Conservation (phyloP, 345 rosid genomes). For the Streptanthus diversifolius region DNA sequence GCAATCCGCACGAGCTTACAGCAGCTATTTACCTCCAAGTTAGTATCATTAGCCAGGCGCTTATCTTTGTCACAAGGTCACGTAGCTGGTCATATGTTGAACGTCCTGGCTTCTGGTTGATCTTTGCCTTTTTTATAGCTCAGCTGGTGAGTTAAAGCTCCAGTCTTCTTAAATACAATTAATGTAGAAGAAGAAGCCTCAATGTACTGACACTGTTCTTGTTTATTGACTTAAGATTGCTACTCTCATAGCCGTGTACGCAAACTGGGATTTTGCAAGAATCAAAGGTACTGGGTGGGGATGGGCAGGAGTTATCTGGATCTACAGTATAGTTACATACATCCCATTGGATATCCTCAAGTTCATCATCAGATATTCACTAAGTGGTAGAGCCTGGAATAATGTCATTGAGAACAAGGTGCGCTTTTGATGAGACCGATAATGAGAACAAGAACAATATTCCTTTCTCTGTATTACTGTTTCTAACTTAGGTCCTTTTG, state of each 20-base stretch:
- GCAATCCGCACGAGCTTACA: conserved; percentile 50
- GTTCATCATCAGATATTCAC: conserved; percentile 62
- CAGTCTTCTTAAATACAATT: neutral
- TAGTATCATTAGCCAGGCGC: conserved; percentile 90
- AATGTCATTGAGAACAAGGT: conserved; percentile 76
- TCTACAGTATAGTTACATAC: conserved; percentile 70
- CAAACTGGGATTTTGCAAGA: conserved; percentile 65
- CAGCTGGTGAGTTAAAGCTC: conserved; percentile 56
- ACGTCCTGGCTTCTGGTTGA: conserved; percentile 77
- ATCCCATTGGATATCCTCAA: conserved; percentile 75
- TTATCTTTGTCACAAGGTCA: conserved; percentile 93
- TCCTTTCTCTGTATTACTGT: neutral
- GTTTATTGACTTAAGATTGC: conserved; percentile 51
- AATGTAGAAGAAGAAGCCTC: neutral
- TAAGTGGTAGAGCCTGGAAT: conserved; percentile 84
- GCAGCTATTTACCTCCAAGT: conserved; percentile 95
- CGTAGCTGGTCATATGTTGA: conserved; percentile 87
- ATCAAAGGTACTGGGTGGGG: conserved; percentile 83
- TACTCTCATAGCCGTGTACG: conserved; percentile 76
- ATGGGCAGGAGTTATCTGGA: conserved; percentile 94
- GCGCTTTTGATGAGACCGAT: neutral
- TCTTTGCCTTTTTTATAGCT: conserved; percentile 60
- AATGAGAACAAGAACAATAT: neutral
- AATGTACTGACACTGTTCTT: conserved; percentile 19
- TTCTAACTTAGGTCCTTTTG: conserved; percentile 12